Evolutionary conservation across 164 flowering plant genomes (phyloP).

Genomic region (Houttuynia cordata): DNA sequence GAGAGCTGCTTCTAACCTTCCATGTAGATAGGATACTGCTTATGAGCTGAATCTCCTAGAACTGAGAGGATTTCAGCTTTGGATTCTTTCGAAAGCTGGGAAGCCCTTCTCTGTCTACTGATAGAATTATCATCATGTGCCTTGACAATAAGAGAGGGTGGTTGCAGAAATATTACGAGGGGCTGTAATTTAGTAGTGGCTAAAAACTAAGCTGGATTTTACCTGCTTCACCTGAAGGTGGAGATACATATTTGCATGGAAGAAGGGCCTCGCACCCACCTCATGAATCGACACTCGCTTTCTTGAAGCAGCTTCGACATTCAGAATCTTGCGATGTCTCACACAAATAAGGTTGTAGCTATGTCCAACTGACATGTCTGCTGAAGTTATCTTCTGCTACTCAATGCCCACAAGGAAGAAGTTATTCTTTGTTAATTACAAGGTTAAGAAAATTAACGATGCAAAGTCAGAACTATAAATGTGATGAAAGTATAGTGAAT

Average conservation of each 20-base stretch:
- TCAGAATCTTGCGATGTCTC: constrained; percentile 36
- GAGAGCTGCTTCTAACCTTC: constrained; percentile 26
- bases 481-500: neutral
- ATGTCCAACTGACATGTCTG: constrained; percentile 69
- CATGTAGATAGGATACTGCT: constrained; percentile 67
- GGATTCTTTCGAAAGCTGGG: constrained; percentile 35
- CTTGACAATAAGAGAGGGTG: constrained; percentile 16
- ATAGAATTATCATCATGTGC: constrained; percentile 59
- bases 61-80: constrained; percentile 51
- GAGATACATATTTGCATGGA: constrained; percentile 87
- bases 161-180: too few species aligned
- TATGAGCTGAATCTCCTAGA: constrained; percentile 45
- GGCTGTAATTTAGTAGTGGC: neutral
- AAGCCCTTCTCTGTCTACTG: constrained; percentile 55
- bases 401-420: constrained; percentile 4
- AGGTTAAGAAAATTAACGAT: neutral
- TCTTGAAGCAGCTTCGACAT: constrained; percentile 69
- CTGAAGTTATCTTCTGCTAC: constrained; percentile 39
- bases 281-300: constrained; percentile 41
- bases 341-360: constrained; percentile 64
- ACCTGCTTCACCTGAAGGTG: constrained; percentile 69
- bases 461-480: too few species aligned
- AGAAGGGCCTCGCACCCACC: constrained; percentile 46
- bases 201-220: constrained; percentile 1
- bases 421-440: neutral